A percentile compares a stretch with the other conserved stretches of the same genome.
phyloP scores from a whole-genome alignment of 2,329 filamentous ascomycete species.

The Calonectria leucothoes region DNA sequence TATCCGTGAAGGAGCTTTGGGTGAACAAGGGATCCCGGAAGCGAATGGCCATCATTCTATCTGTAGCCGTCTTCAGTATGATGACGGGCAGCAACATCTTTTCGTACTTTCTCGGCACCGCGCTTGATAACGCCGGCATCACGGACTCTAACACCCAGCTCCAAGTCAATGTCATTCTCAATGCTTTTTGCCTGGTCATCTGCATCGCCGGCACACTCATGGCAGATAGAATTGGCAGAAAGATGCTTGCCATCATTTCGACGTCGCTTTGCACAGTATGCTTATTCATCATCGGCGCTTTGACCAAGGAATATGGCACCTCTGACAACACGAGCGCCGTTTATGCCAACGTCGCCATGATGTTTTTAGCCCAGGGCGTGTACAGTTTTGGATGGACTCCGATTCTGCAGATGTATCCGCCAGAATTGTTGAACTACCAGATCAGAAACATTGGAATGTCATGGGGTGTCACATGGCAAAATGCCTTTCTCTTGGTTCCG shows the following conservation, averaged over 20 bases:
- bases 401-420: not conserved
- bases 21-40: not conserved
- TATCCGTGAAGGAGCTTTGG: not conserved
- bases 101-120: not conserved
- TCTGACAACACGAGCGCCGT: not conserved
- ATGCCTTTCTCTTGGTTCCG: not conserved
- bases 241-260: not conserved
- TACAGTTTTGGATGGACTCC: not conserved
- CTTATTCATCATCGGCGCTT: not conserved
- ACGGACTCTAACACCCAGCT: not conserved
- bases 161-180: not conserved
- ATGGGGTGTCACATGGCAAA: constrained; percentile 10
- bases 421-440: constrained; percentile 2
- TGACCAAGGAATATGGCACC: not conserved
- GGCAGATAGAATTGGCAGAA: not conserved
- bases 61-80: not conserved
- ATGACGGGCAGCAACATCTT: not conserved
- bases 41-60: not conserved
- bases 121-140: not conserved
- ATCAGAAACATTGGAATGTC: constrained; percentile 13
- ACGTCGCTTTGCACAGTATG: not conserved
- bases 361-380: not conserved
- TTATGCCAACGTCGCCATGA: not conserved
- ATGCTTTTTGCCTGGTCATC: not conserved
- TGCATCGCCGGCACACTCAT: not conserved